Percentiles rank a stretch among this genome's conserved stretches.
phyloP scores from a whole-genome alignment of 345 rosid genomes.

The Balakata baccata region DNA sequence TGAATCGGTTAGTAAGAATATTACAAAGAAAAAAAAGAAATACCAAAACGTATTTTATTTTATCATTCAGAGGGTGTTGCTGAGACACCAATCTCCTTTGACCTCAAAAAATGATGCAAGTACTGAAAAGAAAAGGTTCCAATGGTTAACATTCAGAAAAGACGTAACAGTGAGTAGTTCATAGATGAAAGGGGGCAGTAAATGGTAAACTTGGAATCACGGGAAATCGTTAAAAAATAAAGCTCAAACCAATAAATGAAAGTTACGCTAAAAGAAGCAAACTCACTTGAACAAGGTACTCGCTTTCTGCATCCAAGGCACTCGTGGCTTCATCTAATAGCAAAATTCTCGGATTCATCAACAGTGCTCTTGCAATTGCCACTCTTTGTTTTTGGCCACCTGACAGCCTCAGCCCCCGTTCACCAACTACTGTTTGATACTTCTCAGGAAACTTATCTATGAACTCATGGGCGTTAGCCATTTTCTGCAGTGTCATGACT shows the following conservation, averaged over 20 bases:
- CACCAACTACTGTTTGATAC: conserved; percentile 73
- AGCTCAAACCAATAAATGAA: background rate
- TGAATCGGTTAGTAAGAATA: background rate
- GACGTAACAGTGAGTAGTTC: too few species aligned
- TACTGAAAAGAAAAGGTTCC: too few species aligned
- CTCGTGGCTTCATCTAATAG: conserved; percentile 96
- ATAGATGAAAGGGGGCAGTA: too few species aligned
- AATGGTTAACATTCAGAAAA: too few species aligned
- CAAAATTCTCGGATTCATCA: conserved; percentile 80
- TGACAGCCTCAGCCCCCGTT: conserved; percentile 86
- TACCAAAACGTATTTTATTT: background rate
- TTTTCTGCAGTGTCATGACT: conserved; percentile 52
- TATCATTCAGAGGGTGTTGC: background rate
- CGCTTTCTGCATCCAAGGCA: conserved; percentile 94
- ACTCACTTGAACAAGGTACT: conserved; percentile 84
- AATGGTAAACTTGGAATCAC: background rate
- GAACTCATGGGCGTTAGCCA: conserved; percentile 95
- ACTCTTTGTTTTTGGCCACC: conserved; percentile 95
- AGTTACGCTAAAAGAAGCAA: background rate
- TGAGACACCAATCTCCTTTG: background rate
- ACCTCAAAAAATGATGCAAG: too few species aligned
- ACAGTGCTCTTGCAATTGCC: conserved; percentile 85
- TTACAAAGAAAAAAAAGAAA: background rate
- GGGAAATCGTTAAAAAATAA: background rate
- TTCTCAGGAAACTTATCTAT: conserved; percentile 74